Evolutionary conservation across 192 early-diverging fungal genomes (phyloP).

Genomic region (Powellomyces hirtus): DNA sequence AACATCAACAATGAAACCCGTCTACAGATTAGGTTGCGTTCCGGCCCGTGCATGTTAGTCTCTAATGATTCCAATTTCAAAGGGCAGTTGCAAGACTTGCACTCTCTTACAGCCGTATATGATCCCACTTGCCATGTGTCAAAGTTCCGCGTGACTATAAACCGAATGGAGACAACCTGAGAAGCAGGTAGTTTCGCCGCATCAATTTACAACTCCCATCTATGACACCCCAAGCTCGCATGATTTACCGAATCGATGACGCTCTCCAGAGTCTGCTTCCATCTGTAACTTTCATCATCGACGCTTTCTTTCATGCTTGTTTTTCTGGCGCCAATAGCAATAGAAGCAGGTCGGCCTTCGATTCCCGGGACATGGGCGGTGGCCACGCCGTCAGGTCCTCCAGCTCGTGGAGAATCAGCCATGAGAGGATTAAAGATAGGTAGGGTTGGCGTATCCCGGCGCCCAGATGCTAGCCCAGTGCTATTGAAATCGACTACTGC

Average conservation of each 20-base stretch:
- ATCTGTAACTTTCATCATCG: constrained; percentile 26
- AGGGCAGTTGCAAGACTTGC: too few relatives aligned
- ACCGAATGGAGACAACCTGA: constrained; percentile 66
- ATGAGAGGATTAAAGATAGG: too few relatives aligned
- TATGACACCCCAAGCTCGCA: background rate
- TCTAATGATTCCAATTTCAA: too few relatives aligned
- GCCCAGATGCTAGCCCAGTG: too few relatives aligned
- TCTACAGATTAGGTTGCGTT: too few relatives aligned
- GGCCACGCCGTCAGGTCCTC: background rate
- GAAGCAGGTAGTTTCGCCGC: too few relatives aligned
- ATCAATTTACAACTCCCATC: too few relatives aligned
- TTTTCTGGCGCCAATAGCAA: constrained; percentile 7
- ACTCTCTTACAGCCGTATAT: constrained; percentile 22
- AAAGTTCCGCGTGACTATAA: constrained; percentile 58
- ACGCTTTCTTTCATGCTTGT: constrained; percentile 9
- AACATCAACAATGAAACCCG: constrained; percentile 76
- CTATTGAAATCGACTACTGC: too few relatives aligned
- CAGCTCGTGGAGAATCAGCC: too few relatives aligned
- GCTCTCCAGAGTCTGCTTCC: constrained; percentile 31
- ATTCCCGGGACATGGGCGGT: background rate
- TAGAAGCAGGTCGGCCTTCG: background rate
- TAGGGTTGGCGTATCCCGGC: too few relatives aligned
- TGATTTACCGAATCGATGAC: constrained; percentile 27
- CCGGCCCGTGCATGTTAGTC: too few relatives aligned
- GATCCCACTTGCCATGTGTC: constrained; percentile 51